Base-by-base conservation (phyloP, 129 eudicot species). In the Artemisia tridentata region DNA sequence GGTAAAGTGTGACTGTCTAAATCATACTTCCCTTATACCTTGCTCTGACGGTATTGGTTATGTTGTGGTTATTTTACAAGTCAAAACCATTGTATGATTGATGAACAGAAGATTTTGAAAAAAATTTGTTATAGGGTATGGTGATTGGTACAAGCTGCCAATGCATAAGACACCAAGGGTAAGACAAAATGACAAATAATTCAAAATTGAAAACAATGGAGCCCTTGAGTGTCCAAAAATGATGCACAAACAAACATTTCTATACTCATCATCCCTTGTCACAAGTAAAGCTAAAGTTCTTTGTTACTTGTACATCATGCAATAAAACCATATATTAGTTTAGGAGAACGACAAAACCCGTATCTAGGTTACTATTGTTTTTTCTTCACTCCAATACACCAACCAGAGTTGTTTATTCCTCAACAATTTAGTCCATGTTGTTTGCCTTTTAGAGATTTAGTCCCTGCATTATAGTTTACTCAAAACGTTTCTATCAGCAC, bases 161-260 rank as follows among this genome's bases (percentile, higher is more conserved):
- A 63, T 31, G 71, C 64, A 51, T 43, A 73, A 63, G 18, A 73
- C 53, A 63, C 71, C 46, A 73, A 72, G 63, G 29, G 77, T 63
- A 49, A 38, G 9, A 29, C 34, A 29, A 29, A 29, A 4, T 29
- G 51, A 63, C 54, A 63, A 63, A 21, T 21, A 73, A 63, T 31
- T 63, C 18, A 70, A 54, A 70, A 70, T 18, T 34, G 8, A 63
- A 50, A 25, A 73, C 63, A 62, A 63, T 50, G 64, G 71, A 65
- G 71, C 71, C 78, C 70, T 15, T 27, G 31, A 63, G 71, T 65
- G 31, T 50, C 34, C 18, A 7, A 59, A 61, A 59, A 31, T 60
- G 69, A 51, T 73, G 15, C 51, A 63, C 51, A 73, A 51, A 13
- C 53, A 63, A 73, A 73, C 14, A 50, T 34, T 51, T 38, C 9